These are phyloP conservation scores for Amphirosellinia nigrospora DNA, from an alignment of 495 filamentous ascomycete species.

Conservation along the genomic window DNA sequence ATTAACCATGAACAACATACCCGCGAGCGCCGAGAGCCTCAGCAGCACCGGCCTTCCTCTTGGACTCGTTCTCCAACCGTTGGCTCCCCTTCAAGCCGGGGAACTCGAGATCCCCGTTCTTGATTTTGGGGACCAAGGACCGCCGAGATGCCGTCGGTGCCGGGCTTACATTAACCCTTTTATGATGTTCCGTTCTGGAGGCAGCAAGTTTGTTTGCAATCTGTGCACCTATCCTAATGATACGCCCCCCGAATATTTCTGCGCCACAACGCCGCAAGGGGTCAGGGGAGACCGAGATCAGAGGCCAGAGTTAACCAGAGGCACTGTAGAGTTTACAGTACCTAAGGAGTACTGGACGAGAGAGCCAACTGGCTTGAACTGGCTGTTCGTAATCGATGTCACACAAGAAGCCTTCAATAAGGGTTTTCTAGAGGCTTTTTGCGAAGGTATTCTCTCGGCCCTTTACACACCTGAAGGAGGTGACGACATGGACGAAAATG, in stretches of 20 bases:
- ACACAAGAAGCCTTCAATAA: slow-evolving; percentile 87
- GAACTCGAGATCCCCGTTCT: slow-evolving; percentile 89
- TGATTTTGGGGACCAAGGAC: slow-evolving; percentile 91
- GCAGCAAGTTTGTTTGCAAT: slow-evolving; percentile 97
- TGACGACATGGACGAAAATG: slow-evolving; percentile 59
- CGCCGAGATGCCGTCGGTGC: slow-evolving; percentile 91
- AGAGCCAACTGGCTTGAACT: slow-evolving; percentile 85
- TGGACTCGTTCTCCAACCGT: slow-evolving; percentile 86
- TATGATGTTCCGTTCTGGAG: slow-evolving; percentile 93
- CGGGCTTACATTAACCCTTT: slow-evolving; percentile 98
- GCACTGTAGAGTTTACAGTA: slow-evolving; percentile 94
- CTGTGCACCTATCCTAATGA: slow-evolving; percentile 99
- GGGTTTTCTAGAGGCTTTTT: slow-evolving; percentile 89
- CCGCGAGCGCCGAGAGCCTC: slow-evolving; percentile 80
- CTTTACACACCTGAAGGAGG: slow-evolving; percentile 72
- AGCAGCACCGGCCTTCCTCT: slow-evolving; percentile 80
- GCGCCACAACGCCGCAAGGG: slow-evolving; percentile 85
- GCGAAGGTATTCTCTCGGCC: slow-evolving; percentile 83
- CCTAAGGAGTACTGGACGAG: slow-evolving; percentile 99
- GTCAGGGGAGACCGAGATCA: slow-evolving; percentile 87
- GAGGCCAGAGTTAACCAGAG: slow-evolving; percentile 85
- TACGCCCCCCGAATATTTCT: slow-evolving; percentile 89
- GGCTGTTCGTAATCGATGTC: slow-evolving; percentile 92
- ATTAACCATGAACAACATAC: slow-evolving; percentile 90
- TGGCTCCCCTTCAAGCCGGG: slow-evolving; percentile 82